Percentiles rank a stretch among this genome's conserved stretches.
These are phyloP conservation scores for Talaromyces borbonicus DNA, from an alignment of 495 filamentous ascomycete species.

Conservation along the genomic window DNA sequence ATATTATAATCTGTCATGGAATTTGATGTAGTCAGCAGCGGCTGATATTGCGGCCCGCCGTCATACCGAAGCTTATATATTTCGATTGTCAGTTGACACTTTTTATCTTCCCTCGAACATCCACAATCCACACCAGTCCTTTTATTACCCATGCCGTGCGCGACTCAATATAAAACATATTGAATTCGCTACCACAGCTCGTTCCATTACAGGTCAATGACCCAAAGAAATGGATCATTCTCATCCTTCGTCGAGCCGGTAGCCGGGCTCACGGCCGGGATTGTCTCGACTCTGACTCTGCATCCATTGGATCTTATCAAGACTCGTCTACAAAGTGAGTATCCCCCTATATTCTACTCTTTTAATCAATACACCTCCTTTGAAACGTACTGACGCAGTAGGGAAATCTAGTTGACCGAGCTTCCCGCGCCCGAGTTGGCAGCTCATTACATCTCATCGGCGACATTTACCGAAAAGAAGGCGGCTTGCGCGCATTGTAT, in stretches of 20 bases:
- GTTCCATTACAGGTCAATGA: constrained; percentile 26
- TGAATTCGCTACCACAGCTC: not conserved
- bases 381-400: not conserved
- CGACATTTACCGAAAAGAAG: constrained; percentile 46
- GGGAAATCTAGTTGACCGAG: constrained; percentile 42
- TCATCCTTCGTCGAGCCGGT: constrained; percentile 78
- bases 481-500: constrained; percentile 61
- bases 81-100: not conserved
- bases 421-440: constrained; percentile 33
- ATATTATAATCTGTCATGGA: no score
- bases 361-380: constrained; percentile 1
- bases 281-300: constrained; percentile 62
- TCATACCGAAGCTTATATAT: not conserved
- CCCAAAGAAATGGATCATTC: constrained; percentile 45
- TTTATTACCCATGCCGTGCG: no score
- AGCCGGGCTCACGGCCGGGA: constrained; percentile 81
- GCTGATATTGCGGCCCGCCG: not conserved
- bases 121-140: not conserved
- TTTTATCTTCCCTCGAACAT: not conserved
- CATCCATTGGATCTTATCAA: constrained; percentile 89
- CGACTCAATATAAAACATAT: not conserved
- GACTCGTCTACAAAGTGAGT: constrained; percentile 78
- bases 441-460: constrained; percentile 46
- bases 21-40: no score
- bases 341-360: not conserved